Percentiles rank a stretch among this genome's conserved stretches.
Evolutionary conservation across 176 grass and related monocot genomes (phyloP).

Genomic region (Aegilops bicornis): DNA sequence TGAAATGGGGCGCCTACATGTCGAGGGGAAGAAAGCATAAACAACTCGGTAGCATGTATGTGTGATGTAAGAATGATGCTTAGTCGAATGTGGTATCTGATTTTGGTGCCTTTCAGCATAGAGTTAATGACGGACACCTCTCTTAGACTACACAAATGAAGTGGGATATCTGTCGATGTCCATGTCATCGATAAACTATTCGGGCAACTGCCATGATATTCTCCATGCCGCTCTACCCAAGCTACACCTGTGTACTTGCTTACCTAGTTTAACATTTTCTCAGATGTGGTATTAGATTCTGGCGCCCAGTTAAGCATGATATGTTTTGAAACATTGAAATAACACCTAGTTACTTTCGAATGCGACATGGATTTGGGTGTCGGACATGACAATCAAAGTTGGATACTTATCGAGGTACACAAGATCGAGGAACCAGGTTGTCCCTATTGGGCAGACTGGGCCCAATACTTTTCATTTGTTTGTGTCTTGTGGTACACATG

Average conservation of each 20-base stretch:
- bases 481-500: too few species aligned
- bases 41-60: not conserved
- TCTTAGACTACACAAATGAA: not conserved
- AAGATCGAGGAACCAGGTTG: too few species aligned
- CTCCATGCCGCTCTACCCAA: not conserved
- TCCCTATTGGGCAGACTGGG: too few species aligned
- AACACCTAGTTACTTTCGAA: too few species aligned
- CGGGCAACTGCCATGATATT: not conserved
- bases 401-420: too few species aligned
- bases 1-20: too few species aligned
- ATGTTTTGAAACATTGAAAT: not conserved
- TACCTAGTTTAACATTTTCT: not conserved
- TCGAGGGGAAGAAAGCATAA: too few species aligned
- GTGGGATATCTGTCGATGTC: not conserved
- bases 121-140: not conserved
- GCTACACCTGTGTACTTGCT: not conserved
- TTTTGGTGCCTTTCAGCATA: not conserved
- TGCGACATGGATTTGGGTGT: too few species aligned
- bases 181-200: not conserved
- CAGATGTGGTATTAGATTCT: not conserved
- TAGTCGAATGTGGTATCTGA: not conserved
- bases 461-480: too few species aligned
- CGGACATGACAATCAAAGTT: too few species aligned
- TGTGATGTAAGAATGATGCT: constrained; percentile 4
- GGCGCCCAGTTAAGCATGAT: not conserved